Evolutionary conservation across 2,329 filamentous ascomycete genomes (phyloP).

Genomic region (Zarea fungicola): DNA sequence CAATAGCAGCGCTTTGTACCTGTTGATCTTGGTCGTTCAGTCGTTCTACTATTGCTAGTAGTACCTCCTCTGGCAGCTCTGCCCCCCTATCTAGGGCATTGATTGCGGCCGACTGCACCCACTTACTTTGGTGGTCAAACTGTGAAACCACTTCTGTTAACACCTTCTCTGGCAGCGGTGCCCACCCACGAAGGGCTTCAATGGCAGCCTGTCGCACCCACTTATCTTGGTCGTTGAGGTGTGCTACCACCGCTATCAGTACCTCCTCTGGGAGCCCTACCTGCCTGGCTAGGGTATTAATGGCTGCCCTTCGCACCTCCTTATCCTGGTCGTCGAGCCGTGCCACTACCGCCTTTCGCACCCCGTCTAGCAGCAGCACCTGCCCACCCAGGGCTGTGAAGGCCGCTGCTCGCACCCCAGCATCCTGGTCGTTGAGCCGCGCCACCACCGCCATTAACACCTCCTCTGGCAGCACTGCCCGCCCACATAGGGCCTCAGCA

Average conservation of each 20-base stretch:
- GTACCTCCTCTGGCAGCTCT: too few species aligned
- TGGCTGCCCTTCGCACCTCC: background rate
- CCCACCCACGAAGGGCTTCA: background rate
- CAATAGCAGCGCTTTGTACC: too few species aligned
- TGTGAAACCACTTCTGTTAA: too few species aligned
- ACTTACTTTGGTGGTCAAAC: too few species aligned
- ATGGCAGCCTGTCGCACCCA: background rate
- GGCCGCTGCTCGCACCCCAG: background rate
- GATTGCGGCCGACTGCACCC: too few species aligned
- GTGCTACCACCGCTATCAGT: too few species aligned
- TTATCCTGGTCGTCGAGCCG: background rate
- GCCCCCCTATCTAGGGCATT: too few species aligned
- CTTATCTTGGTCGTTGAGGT: background rate
- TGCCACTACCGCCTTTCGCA: background rate
- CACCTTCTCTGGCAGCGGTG: too few species aligned
- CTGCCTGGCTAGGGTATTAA: too few species aligned
- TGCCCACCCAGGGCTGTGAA: constrained; percentile 1
- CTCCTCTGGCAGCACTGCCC: constrained; percentile 1
- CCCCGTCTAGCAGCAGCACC: background rate
- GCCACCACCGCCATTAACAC: background rate
- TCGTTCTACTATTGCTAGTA: too few species aligned
- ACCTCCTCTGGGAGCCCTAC: too few species aligned
- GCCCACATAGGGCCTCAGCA: background rate
- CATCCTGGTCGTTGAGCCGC: background rate
- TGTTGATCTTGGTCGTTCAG: too few species aligned